These are phyloP conservation scores for Melampsora americana DNA, from an alignment of 1,284 basidiomycete genomes.

Conservation along the genomic window DNA sequence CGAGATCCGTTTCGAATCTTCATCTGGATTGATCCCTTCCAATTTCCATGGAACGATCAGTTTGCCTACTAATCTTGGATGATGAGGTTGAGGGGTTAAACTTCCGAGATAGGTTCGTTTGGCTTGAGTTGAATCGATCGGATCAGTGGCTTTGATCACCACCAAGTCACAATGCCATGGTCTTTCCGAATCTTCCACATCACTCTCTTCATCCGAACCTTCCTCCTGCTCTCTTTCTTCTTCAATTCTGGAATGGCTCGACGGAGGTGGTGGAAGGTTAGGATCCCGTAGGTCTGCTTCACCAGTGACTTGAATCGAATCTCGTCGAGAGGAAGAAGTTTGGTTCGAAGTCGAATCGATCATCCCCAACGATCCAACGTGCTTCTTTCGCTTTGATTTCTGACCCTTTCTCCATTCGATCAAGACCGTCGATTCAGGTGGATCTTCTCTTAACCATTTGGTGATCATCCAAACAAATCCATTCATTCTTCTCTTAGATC, in stretches of 20 bases:
- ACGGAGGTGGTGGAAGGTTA: background rate
- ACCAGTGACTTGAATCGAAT: background rate
- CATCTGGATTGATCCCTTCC: conserved; percentile 61
- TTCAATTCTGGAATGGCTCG: conserved; percentile 8
- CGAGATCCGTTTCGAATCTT: conserved; percentile 64
- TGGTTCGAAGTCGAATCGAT: background rate
- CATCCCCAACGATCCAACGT: background rate
- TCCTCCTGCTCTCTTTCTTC: conserved; percentile 15
- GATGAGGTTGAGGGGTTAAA: conserved; percentile 86
- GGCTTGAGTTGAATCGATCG: background rate
- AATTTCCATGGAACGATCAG: conserved; percentile 83
- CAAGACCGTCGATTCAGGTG: conserved; percentile 44
- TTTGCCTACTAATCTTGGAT: conserved; percentile 88
- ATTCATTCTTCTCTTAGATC: conserved; percentile 47
- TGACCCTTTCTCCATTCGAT: conserved; percentile 49
- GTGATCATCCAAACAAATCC: conserved; percentile 52
- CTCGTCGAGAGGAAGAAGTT: background rate
- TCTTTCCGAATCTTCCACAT: conserved; percentile 91
- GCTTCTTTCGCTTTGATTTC: conserved; percentile 46
- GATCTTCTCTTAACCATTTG: conserved; percentile 48
- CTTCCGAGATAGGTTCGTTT: conserved; percentile 67
- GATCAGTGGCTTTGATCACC: conserved; percentile 48
- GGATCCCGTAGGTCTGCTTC: background rate
- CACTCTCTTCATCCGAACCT: conserved; percentile 61
- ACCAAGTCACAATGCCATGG: conserved; percentile 76